Base-by-base conservation (phyloP, 140 eudicot genomes). In the Eryngium alpinum region DNA sequence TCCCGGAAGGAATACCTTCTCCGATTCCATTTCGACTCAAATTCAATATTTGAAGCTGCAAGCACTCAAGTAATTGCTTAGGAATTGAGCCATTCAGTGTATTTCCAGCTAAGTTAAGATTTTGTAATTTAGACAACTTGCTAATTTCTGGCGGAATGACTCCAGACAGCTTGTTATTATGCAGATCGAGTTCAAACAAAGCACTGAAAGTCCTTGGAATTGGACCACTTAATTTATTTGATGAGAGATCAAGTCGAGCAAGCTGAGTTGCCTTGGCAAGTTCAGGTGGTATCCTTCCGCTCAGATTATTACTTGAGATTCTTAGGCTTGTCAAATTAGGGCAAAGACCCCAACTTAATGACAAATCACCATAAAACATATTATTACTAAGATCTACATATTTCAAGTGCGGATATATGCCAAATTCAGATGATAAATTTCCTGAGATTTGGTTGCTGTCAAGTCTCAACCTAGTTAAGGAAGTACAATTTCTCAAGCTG, bases 401-500 rank as follows among this genome's bases (percentile, higher is more conserved):
- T 21, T 62, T 62, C 85, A 89, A 50, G 21, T 72, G 25, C 25
- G 90, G 92, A 38, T 89, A 86, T 15, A 70, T 53, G 2, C 90
- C 87, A 82, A 89, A 86, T 44, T 66, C 87, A 77, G 86, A 81
- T 7, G 88, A 74, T 10, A 86, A 57, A 22, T 86, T 77, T 49
- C 88, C 88, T 0, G 72, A 38, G 5, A 88, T 63, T 72, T 69
- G 85, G 79, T 88, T 88, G 1, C 63, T n/a, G 14, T 76, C 83
- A 5, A 89, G 84, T 63, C 82, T 51, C 14, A 85, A 27, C 33
- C 83, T 77, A 2, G 1, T 1, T 24, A 89, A 74, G 74, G 67
- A 84, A 16, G 88, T 65, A 77, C 92, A 89, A 25, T 87, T 87
- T 79, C 79, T 89, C 27, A 89, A 29, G 81, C 88, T 83, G 25